These are phyloP conservation scores for Cyberlindnera amylophila DNA, from an alignment of 805 yeast genomes.

Conservation along the genomic window DNA sequence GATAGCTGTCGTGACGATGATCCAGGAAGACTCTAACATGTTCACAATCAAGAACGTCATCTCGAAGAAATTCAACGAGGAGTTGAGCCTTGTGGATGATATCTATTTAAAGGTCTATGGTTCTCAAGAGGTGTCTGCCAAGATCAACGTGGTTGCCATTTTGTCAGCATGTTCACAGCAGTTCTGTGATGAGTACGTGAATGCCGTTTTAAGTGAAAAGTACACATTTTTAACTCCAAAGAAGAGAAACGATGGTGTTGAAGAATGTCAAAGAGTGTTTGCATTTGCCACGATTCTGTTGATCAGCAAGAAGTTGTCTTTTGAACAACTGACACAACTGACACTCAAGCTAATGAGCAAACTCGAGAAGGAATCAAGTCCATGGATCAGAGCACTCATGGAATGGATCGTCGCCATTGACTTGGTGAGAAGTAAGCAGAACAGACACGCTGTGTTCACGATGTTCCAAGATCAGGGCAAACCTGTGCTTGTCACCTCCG, in stretches of 20 bases:
- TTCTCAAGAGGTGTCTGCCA: slow-evolving; percentile 49
- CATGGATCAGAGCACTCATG: slow-evolving; percentile 65
- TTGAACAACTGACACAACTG: slow-evolving; percentile 27
- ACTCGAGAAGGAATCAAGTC: slow-evolving; percentile 68
- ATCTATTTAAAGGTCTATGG: slow-evolving; percentile 54
- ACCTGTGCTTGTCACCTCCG: slow-evolving; percentile 50
- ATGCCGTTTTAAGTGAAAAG: slow-evolving; percentile 25
- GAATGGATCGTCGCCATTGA: slow-evolving; percentile 71
- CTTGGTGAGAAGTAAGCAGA: slow-evolving; percentile 27
- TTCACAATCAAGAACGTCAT: slow-evolving; percentile 59
- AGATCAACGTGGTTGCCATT: slow-evolving; percentile 46
- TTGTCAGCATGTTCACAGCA: slow-evolving; percentile 32
- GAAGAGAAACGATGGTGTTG: slow-evolving; percentile 62
- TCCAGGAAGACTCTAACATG: slow-evolving; percentile 52
- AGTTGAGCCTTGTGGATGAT: slow-evolving; percentile 33
- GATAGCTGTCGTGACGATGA: slow-evolving; percentile 40
- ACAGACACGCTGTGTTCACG: slow-evolving; percentile 26
- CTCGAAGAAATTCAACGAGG: slow-evolving; percentile 47
- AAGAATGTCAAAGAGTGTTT: slow-evolving; percentile 61
- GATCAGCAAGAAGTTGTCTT: slow-evolving; percentile 34
- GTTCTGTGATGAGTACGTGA: slow-evolving; percentile 25
- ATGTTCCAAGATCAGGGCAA: slow-evolving; percentile 33
- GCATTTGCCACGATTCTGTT: slow-evolving; percentile 51
- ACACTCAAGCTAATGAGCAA: slow-evolving; percentile 29
- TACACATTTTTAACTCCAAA: slow-evolving; percentile 46